Evolutionary conservation across 208 protist genomes (phyloP).

Genomic region (Leishmania tropica): DNA sequence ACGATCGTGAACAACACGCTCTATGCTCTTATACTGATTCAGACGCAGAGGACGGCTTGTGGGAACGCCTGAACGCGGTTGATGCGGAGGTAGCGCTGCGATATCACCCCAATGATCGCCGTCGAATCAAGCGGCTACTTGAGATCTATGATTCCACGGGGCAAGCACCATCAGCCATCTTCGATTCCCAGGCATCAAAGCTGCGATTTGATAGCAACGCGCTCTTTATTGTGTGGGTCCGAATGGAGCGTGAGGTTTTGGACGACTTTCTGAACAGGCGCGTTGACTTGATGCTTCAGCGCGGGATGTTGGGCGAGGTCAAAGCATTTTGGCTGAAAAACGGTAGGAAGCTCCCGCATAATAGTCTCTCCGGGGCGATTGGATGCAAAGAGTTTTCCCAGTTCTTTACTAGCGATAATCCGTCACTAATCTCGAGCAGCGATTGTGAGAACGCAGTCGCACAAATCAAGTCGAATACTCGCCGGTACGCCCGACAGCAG

Average conservation of each 20-base stretch:
- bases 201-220: conserved; percentile 42
- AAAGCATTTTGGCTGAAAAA: conserved; percentile 30
- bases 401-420: conserved; percentile 14
- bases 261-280: conserved; percentile 53
- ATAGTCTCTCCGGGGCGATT: conserved; percentile 61
- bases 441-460: conserved; percentile 36
- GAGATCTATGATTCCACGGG: conserved; percentile 70
- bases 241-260: conserved; percentile 42
- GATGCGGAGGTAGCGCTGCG: conserved; percentile 64
- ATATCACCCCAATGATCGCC: conserved; percentile 87
- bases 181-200: conserved; percentile 14
- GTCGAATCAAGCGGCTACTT: conserved; percentile 77
- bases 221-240: conserved; percentile 77
- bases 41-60: conserved; percentile 27
- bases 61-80: conserved; percentile 61
- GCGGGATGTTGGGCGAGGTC: conserved; percentile 73
- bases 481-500: conserved; percentile 81
- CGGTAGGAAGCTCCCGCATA: conserved; percentile 13
- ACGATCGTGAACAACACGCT: not conserved
- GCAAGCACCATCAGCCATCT: conserved; percentile 57
- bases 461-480: conserved; percentile 73
- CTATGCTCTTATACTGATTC: not conserved
- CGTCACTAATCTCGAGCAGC: conserved; percentile 7
- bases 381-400: conserved; percentile 76
- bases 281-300: conserved; percentile 80